Base-by-base conservation (phyloP, 78 protist genomes). In the Capsaspora owczarzaki region DNA sequence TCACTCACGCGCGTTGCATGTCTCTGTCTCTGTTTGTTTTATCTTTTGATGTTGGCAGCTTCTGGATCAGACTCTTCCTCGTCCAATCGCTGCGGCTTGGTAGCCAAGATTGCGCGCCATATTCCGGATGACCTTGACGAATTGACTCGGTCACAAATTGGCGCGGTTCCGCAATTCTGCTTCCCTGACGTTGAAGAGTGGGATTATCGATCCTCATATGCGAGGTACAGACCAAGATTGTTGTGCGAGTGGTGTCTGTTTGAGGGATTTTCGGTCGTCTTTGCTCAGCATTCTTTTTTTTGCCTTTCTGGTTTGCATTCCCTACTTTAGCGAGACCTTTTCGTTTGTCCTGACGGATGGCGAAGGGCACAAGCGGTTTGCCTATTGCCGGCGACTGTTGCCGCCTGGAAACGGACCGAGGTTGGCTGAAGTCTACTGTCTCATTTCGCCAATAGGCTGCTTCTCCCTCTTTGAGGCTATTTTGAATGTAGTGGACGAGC, bases 381-480 rank as follows among this genome's bases (percentile, higher is more conserved):
- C 76, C 33, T 79, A 41, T 66, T 79, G 79, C 8, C 82, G 76
- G 19, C 75, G 82, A 8, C 68, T 69, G 35, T 29, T 75, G 35
- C 47, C 31, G 29, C 31, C 74, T 2, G 69, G 69, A 14, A 5
- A 72, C 37, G 77, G 46, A 5, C 37, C 77, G 14, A n/a, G 56
- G 10, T 2, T 72, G 43, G 44, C 79, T 8, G 56, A 31, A 33
- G 47, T 14, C 37, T 69, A 1, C 5, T 16, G 75, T 2, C 1
- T 10, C 41, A n/a, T 23, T 27, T 22, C 16, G 4, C 61, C 29
- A 16, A 51, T 3, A 16, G 61, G 61, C 25, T 76, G 70, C 46
- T 76, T 40, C 51, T 20, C 71, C 29, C 40, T 76, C 31, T 76
- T 53, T 49, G 0, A 33, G 70, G 61, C 43, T 33, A 40, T 76